These are phyloP conservation scores for Tuber melanosporum DNA, from an alignment of 495 filamentous ascomycete species.

Conservation along the genomic window DNA sequence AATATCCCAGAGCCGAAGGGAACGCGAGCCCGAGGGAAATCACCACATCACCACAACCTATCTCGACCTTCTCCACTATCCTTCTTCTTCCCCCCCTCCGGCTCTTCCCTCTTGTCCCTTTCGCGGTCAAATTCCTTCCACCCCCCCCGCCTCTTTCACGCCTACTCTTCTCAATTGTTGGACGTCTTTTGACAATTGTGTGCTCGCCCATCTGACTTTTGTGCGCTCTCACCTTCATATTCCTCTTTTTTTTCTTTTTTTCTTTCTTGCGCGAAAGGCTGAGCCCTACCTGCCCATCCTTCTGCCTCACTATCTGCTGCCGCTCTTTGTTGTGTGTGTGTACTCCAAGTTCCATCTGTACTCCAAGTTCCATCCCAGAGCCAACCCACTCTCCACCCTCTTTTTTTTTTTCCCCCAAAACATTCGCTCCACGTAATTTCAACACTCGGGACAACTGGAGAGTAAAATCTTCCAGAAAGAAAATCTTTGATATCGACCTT, in stretches of 20 bases:
- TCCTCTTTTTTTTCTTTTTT: constrained; percentile 29
- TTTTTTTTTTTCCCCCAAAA: not conserved
- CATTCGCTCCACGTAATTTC: constrained; percentile 3
- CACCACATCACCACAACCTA: not conserved
- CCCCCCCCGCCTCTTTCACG: constrained; percentile 21
- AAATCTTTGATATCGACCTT: not conserved
- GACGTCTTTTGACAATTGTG: constrained; percentile 14
- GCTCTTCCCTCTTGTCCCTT: constrained; percentile 30
- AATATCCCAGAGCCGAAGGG: constrained; percentile 19
- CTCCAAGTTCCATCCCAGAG: not conserved
- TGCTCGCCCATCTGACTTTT: constrained; percentile 19
- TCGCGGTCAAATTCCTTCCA: constrained; percentile 34
- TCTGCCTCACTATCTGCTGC: constrained; percentile 18
- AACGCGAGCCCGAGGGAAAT: constrained; percentile 11
- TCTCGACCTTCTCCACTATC: not conserved
- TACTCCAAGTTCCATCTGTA: constrained; percentile 6
- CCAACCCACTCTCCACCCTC: not conserved
- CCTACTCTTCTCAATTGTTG: constrained; percentile 33
- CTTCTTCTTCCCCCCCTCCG: constrained; percentile 12
- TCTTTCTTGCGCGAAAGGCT: constrained; percentile 20
- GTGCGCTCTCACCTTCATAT: constrained; percentile 24
- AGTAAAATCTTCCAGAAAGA: constrained; percentile 4
- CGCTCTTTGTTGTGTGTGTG: constrained; percentile 34
- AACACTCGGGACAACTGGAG: not conserved
- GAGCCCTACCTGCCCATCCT: constrained; percentile 12